Conservation (phyloP, 164 flowering plant species). For the Kalanchoe fedtschenkoi region DNA sequence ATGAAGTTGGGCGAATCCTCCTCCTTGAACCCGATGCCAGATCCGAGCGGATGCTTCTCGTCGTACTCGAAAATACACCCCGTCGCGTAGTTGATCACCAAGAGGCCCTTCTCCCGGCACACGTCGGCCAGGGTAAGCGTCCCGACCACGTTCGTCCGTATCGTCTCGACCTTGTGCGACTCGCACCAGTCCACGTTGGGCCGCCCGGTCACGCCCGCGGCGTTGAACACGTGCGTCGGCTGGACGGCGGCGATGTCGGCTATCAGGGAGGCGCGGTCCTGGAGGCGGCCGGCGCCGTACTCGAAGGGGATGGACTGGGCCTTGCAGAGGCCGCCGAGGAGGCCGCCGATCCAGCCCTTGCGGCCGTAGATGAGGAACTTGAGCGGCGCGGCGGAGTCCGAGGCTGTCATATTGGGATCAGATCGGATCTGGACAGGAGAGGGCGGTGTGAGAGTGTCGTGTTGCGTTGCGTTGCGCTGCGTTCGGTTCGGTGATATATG, state of each 20-base stretch:
- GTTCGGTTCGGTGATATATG: not conserved
- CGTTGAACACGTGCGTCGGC: not conserved
- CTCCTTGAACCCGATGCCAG: conserved; percentile 2
- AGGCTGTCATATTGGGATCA: not conserved
- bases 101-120: not conserved
- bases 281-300: not conserved
- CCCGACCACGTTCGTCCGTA: not conserved
- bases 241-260: not conserved
- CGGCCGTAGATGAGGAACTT: conserved; percentile 4
- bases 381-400: not conserved
- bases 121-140: not conserved
- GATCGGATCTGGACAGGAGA: not conserved
- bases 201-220: not conserved
- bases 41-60: not conserved
- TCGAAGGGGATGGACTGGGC: not conserved
- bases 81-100: not conserved
- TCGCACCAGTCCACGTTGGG: not conserved
- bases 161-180: not conserved
- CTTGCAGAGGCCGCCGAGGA: not conserved
- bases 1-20: not conserved
- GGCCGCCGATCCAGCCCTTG: conserved; percentile 3
- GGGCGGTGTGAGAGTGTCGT: too few relatives aligned
- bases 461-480: not conserved
- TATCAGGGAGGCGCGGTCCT: not conserved
- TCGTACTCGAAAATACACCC: conserved; percentile 4